phyloP scores from a whole-genome alignment of 2,329 filamentous ascomycete species.

The Fusarium pseudocircinatum region DNA sequence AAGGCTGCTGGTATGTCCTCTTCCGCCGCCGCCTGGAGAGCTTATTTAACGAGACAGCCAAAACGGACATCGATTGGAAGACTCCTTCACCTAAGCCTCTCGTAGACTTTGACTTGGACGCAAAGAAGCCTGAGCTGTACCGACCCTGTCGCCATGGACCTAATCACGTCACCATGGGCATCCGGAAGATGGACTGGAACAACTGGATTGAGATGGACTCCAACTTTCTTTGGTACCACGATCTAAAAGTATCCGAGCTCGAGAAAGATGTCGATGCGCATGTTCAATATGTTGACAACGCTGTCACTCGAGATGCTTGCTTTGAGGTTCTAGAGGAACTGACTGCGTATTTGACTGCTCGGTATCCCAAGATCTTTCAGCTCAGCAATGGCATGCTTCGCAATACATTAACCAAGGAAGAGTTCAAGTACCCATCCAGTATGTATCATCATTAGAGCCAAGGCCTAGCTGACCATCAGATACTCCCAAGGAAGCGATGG shows the following conservation, averaged over 20 bases:
- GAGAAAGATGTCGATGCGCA: conserved; percentile 24
- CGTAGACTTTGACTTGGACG: conserved; percentile 4
- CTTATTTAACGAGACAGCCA: background rate
- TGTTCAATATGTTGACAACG: conserved; percentile 28
- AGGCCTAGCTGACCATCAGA: background rate
- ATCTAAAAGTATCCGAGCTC: conserved; percentile 25
- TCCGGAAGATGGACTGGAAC: conserved; percentile 29
- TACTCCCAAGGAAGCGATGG: conserved; percentile 23
- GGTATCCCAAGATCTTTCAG: conserved; percentile 31
- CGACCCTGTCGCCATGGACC: conserved; percentile 31
- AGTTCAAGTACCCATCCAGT: conserved; percentile 20
- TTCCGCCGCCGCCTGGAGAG: no score
- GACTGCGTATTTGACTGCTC: conserved; percentile 3
- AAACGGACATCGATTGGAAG: background rate
- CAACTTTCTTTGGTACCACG: conserved; percentile 27
- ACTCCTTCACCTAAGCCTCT: conserved; percentile 11
- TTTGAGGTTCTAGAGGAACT: conserved; percentile 30
- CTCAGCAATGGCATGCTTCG: background rate
- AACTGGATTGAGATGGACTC: conserved; percentile 37
- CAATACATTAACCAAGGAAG: conserved; percentile 19
- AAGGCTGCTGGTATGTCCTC: background rate
- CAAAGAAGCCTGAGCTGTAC: conserved; percentile 21
- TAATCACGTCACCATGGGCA: conserved; percentile 33
- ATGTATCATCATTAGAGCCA: rapidly evolving
- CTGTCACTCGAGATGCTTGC: conserved; percentile 23